Conservation (phyloP, 2,329 filamentous ascomycete species). For the Cladosporium phlei region DNA sequence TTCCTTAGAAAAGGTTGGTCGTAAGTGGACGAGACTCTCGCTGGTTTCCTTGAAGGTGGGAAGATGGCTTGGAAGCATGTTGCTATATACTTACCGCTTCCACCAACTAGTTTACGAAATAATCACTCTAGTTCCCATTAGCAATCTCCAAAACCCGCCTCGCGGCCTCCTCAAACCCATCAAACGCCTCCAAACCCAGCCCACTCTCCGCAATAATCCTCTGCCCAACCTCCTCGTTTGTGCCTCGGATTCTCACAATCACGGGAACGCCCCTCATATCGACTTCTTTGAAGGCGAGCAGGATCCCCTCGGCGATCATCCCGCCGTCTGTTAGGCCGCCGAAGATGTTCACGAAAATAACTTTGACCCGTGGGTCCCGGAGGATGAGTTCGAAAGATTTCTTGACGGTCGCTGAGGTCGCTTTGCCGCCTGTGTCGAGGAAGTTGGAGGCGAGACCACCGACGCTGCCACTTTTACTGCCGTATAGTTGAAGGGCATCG, state of each 20-base stretch:
- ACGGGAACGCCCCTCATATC: conserved; percentile 56
- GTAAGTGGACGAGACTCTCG: too few species aligned
- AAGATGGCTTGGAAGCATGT: too few species aligned
- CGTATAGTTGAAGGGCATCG: conserved; percentile 66
- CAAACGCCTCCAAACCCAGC: conserved; percentile 64
- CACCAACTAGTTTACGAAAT: too few species aligned
- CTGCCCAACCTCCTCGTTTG: conserved; percentile 67
- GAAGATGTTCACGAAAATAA: conserved; percentile 69
- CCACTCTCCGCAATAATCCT: conserved; percentile 64
- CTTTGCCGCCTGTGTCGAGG: conserved; percentile 84
- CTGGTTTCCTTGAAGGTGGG: too few species aligned
- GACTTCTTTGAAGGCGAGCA: conserved; percentile 67
- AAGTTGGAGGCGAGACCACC: conserved; percentile 77
- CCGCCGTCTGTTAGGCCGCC: conserved; percentile 68
- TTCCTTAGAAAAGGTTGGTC: too few species aligned
- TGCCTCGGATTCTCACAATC: conserved; percentile 71
- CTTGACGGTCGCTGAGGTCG: conserved; percentile 75
- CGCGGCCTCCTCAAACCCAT: conserved; percentile 70
- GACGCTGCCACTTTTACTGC: too few species aligned
- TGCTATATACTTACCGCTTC: too few species aligned
- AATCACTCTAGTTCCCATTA: too few species aligned
- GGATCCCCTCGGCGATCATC: conserved; percentile 73
- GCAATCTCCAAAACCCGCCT: conserved; percentile 60
- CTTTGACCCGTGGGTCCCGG: conserved; percentile 64
- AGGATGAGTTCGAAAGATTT: conserved; percentile 70